A percentile compares a stretch with the other conserved stretches of the same genome.
phyloP scores from a whole-genome alignment of 2,329 filamentous ascomycete species.

The Aspergillus uvarum region DNA sequence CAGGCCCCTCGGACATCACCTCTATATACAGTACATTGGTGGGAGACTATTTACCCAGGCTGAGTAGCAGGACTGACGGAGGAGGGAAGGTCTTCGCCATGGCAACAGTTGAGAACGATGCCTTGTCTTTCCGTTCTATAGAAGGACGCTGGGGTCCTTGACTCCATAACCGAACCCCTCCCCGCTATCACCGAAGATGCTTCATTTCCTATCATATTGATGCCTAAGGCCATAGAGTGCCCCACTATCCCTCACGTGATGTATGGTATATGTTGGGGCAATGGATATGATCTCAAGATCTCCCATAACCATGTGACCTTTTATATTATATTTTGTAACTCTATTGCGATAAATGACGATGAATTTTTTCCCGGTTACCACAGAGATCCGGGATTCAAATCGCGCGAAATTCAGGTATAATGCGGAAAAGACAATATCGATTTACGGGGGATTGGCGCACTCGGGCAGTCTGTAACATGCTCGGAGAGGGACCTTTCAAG shows the following conservation, averaged over 20 bases:
- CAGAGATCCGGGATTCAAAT: not conserved
- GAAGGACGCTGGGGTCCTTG: not conserved
- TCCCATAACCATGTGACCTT: not conserved
- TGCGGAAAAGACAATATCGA: not conserved
- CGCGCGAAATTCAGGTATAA: not conserved
- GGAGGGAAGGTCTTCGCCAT: too few species aligned
- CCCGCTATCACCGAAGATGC: not conserved
- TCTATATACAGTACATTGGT: not conserved
- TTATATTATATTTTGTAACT: not conserved
- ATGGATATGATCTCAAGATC: not conserved
- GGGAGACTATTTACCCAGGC: not conserved
- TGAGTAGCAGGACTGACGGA: not conserved
- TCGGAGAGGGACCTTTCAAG: not conserved
- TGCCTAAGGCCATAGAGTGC: not conserved
- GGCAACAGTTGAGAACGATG: too few species aligned
- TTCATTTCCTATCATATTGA: not conserved
- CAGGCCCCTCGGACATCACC: not conserved
- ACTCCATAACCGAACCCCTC: not conserved
- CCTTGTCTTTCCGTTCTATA: not conserved
- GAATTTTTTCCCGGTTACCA: not conserved
- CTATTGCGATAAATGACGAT: not conserved
- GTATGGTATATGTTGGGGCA: not conserved
- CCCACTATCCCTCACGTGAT: not conserved
- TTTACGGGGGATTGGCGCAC: not conserved
- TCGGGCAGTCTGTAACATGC: conserved; percentile 1